Percentiles rank a stretch among this genome's conserved stretches.
These are phyloP conservation scores for Fomes fomentarius DNA, from an alignment of 1,284 basidiomycete species.

Conservation along the genomic window DNA sequence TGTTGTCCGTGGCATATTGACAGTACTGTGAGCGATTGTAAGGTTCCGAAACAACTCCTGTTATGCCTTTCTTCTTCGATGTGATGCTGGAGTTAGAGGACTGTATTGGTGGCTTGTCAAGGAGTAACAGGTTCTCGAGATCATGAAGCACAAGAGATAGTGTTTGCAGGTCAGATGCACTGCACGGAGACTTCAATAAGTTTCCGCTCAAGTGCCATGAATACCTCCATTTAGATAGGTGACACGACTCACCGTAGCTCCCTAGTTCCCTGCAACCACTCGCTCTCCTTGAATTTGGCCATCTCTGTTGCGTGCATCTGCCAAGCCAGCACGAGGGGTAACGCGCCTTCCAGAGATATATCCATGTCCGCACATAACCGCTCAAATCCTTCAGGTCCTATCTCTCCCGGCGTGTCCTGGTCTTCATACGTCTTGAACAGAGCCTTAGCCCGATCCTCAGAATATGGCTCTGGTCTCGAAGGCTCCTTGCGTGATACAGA, in stretches of 20 bases:
- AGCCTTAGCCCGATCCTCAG: constrained; percentile 46
- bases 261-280: constrained; percentile 67
- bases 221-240: neutral
- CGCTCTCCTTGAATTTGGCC: constrained; percentile 64
- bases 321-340: constrained; percentile 75
- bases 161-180: constrained; percentile 58
- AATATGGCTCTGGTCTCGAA: constrained; percentile 48
- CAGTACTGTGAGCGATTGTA: constrained; percentile 62
- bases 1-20: constrained; percentile 49
- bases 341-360: constrained; percentile 68
- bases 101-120: constrained; percentile 43
- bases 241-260: constrained; percentile 53
- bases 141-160: constrained; percentile 58
- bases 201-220: neutral
- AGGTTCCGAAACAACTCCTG: constrained; percentile 28
- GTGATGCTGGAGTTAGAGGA: constrained; percentile 24
- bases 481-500: constrained; percentile 18
- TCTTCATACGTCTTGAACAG: constrained; percentile 72
- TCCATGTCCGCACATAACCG: constrained; percentile 64
- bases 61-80: constrained; percentile 40
- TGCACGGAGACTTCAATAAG: constrained; percentile 29
- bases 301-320: constrained; percentile 68
- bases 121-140: constrained; percentile 63
- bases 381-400: constrained; percentile 72
- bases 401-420: constrained; percentile 54